Evolutionary conservation across 2,329 filamentous ascomycete species (phyloP).

Genomic region (Penicillium fuscoglaucum): DNA sequence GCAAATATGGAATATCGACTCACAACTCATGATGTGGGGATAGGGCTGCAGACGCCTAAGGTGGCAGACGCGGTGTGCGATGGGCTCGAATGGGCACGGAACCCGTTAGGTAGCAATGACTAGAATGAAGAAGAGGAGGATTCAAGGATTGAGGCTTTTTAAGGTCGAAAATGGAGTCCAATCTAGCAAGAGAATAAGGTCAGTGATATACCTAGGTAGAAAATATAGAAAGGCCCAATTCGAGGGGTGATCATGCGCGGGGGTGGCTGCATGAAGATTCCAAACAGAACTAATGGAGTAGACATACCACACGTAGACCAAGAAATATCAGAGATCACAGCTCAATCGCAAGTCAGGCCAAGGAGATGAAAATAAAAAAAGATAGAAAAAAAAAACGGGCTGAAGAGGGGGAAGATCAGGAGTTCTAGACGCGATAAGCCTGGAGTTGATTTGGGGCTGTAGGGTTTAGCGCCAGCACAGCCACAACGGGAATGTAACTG

Average conservation of each 20-base stretch:
- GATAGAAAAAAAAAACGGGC: neutral
- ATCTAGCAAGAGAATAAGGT: constrained; percentile 1
- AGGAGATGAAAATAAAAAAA: neutral
- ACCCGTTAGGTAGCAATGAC: constrained; percentile 20
- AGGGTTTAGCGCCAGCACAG: constrained; percentile 28
- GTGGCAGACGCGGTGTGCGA: constrained; percentile 12
- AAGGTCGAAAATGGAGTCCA: neutral
- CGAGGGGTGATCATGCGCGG: constrained; percentile 11
- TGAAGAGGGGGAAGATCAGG: neutral
- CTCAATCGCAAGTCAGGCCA: neutral
- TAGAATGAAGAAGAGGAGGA: neutral
- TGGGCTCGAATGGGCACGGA: constrained; percentile 14
- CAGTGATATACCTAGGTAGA: neutral
- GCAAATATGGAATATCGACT: constrained; percentile 20
- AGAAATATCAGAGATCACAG: neutral
- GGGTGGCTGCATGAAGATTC: constrained; percentile 8
- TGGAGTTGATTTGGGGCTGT: neutral
- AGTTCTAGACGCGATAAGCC: constrained; percentile 26
- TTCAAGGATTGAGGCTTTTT: neutral
- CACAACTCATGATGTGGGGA: constrained; percentile 29
- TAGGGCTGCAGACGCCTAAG: constrained; percentile 18
- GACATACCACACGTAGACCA: neutral
- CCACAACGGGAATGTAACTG: constrained; percentile 12
- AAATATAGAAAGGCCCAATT: constrained; percentile 3
- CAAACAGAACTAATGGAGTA: neutral